Evolutionary conservation across 1,139 yeast species (phyloP), one percentile per base, ranked within the genome.

Genomic region (Waltiozyma sp.): DNA sequence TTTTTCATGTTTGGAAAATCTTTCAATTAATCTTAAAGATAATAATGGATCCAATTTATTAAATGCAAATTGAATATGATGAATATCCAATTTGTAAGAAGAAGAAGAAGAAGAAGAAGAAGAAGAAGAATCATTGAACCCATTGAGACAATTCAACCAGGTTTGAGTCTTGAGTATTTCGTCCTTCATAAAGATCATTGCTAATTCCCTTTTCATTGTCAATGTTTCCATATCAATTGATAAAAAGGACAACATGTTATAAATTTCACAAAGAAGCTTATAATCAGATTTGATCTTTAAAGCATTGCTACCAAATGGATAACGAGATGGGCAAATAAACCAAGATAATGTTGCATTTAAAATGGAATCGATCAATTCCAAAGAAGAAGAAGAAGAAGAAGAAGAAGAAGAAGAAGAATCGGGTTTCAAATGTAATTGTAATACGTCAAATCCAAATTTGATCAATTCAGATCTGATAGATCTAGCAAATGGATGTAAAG

Each of bases 271-370:
- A 52, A 89, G 66, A 41, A 81, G 62, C 7, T 72, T 68, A 51
- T 73, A 70, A 55, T 88, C 96, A 3, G 88, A 77, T 51, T 77
- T 77, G 40, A 81, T 77, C 57, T 80, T 79, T 50, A 86, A 64
- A 39, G 75, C 69, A 58, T 89, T 87, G 13, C 89, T 82, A 2
- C 97, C 97, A 64, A 72, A 88, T 10, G 98, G 96, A 68, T 82
- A 83, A 16, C 73, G 68, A 3, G 77, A 69, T 21, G 75, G 68
- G 43, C 68, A 73, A 35, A 70, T 70, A 61, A 88, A 91, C 96
- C 97, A 89, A 4, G 82, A 69, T 42, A 91, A 68, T 0, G 82
- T 74, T 14, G 88, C 89, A 45, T 75, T 75, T 35, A 84, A 62
- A 19, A 87, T 70, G 11, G 73, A 63, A 38, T 69, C 66, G 0